These are phyloP conservation scores for Trypanosoma platydactyli DNA, from an alignment of 208 protist genomes.

Conservation along the genomic window DNA sequence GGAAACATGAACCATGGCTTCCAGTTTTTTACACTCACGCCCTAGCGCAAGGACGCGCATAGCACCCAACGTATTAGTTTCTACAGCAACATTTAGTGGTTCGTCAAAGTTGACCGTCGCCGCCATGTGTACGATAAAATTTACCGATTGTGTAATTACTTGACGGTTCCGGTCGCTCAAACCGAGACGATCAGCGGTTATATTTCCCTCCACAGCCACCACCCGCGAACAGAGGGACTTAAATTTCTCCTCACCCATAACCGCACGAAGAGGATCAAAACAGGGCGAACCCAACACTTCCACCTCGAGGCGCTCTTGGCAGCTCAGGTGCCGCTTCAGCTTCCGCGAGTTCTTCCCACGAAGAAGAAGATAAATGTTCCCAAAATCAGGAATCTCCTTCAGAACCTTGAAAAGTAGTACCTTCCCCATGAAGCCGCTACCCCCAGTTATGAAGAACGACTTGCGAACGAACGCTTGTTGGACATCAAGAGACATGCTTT, in stretches of 20 bases:
- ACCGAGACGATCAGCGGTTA: constrained; percentile 67
- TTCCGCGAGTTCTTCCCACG: constrained; percentile 73
- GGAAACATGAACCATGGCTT: constrained; percentile 83
- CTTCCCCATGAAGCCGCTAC: constrained; percentile 88
- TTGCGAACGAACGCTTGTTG: constrained; percentile 56
- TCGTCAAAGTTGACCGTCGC: constrained; percentile 91
- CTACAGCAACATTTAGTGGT: constrained; percentile 60
- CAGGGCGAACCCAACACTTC: constrained; percentile 74
- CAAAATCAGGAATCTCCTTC: constrained; percentile 75
- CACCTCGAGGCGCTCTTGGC: constrained; percentile 72
- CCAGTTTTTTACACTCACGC: constrained; percentile 62
- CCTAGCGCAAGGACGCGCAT: constrained; percentile 79
- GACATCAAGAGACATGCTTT: constrained; percentile 65
- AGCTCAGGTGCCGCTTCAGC: constrained; percentile 58
- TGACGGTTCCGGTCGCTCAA: constrained; percentile 50
- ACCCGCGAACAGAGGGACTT: constrained; percentile 47
- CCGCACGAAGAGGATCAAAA: constrained; percentile 66
- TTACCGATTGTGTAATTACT: constrained; percentile 42
- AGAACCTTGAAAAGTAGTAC: constrained; percentile 83
- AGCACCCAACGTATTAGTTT: constrained; percentile 84
- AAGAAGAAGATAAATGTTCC: constrained; percentile 72
- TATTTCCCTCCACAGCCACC: constrained; percentile 67
- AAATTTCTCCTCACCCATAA: constrained; percentile 64
- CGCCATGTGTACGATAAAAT: constrained; percentile 86
- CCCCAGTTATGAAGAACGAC: constrained; percentile 79